These are phyloP conservation scores for Dictyostelium firmibasis DNA, from an alignment of 78 protist species.

Conservation along the genomic window DNA sequence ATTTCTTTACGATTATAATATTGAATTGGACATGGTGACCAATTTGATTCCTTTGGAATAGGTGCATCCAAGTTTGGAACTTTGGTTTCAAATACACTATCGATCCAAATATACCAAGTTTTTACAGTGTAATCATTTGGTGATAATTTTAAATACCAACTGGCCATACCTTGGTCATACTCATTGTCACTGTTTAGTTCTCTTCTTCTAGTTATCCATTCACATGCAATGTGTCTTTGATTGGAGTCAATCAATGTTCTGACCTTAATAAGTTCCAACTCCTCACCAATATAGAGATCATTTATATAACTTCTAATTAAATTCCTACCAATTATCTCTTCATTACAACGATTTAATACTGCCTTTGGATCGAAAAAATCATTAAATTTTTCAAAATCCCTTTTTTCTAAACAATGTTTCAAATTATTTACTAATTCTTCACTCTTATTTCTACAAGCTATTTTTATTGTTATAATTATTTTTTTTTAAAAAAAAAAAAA, in stretches of 20 bases:
- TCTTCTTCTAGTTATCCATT: conserved; percentile 27
- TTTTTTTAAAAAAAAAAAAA: not conserved
- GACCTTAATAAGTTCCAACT: not conserved
- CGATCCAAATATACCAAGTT: conserved; percentile 68
- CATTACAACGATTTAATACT: conserved; percentile 33
- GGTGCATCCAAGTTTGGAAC: not conserved
- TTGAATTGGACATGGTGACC: not conserved
- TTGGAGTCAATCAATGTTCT: conserved; percentile 19
- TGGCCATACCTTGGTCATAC: conserved; percentile 3
- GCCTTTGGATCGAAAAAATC: conserved; percentile 45
- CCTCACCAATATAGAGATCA: not conserved
- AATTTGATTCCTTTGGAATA: not conserved
- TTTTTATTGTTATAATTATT: too few species aligned
- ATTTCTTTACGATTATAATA: not conserved
- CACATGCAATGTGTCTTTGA: conserved; percentile 4
- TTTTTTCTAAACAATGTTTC: not conserved
- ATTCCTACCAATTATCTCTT: conserved; percentile 53
- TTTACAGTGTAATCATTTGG: conserved; percentile 4
- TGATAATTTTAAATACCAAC: conserved; percentile 39
- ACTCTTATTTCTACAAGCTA: not conserved
- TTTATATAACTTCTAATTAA: not conserved
- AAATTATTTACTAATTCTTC: not conserved
- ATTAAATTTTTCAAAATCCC: conserved; percentile 5
- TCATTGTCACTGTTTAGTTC: not conserved
- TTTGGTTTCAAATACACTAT: not conserved